A percentile compares a stretch with the other conserved stretches of the same genome.
Evolutionary conservation across 345 rosid species (phyloP).

Genomic region (Zanthoxylum bungeanum): DNA sequence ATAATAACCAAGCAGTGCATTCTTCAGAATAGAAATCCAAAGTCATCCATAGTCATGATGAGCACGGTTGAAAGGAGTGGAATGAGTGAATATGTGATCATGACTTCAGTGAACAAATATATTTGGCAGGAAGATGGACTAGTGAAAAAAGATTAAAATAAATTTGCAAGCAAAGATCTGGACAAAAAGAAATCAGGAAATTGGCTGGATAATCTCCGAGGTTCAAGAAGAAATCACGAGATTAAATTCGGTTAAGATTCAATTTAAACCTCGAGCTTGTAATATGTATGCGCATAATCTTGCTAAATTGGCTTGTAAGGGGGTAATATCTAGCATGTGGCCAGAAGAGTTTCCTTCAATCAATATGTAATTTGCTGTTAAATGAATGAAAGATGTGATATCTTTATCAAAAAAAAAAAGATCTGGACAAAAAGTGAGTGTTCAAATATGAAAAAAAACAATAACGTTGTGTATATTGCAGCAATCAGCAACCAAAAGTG

Average conservation of each 20-base stretch:
- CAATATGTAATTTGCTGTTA: too few relatives aligned
- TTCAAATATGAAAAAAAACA: background rate
- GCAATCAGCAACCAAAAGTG: background rate
- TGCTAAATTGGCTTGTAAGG: too few relatives aligned
- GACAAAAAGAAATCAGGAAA: too few relatives aligned
- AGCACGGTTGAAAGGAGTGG: background rate
- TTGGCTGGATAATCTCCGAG: too few relatives aligned
- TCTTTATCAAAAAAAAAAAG: too few relatives aligned
- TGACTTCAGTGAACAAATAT: background rate
- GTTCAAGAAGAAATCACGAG: too few relatives aligned
- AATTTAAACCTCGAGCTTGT: too few relatives aligned
- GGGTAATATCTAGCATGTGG: too few relatives aligned
- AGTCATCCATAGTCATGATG: background rate
- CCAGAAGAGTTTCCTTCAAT: too few relatives aligned
- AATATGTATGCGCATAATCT: too few relatives aligned
- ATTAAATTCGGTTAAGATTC: too few relatives aligned
- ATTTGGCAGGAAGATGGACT: background rate
- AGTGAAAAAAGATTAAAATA: background rate
- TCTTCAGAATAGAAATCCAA: background rate
- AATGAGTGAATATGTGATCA: background rate
- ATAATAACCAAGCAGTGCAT: background rate
- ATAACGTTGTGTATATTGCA: background rate
- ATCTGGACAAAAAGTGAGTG: background rate
- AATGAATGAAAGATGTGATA: too few relatives aligned
- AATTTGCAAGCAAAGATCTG: constrained; percentile 2